Base-by-base conservation (phyloP, 2,329 filamentous ascomycete species). In the Aspergillus luchuensis region DNA sequence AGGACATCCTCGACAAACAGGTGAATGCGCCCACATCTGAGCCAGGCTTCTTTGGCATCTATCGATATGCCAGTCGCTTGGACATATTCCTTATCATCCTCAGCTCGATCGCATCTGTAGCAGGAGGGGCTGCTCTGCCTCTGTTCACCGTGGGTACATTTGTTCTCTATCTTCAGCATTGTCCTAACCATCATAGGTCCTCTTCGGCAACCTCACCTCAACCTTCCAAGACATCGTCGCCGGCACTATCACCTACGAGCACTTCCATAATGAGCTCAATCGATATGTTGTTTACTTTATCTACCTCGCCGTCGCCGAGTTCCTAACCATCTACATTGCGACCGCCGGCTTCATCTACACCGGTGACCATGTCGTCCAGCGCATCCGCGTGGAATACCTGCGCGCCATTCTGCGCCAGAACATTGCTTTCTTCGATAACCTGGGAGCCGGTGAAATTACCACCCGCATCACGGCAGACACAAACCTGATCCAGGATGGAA, bases 381-480 rank as follows among this genome's bases (percentile, higher is more conserved):
- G 91, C 79, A 90, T 92, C 68, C 86, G 92, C 59, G 85, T 90
- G 71, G 84, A 90, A 66, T 97, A 97, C 69, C 84, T 97, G 3
- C 84, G 87, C 64, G 91, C 90, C 63, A 92, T 91, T 71, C 81
- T 96, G 79, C 87, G 86, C 61, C 92, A 96, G 73, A 95, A 96
- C 73, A 92, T 96, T 72, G 91, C 87, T 43, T 96, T 91, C 77
- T 96, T 95, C 77, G 94, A 97, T 76, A 94, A 92, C 68, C 84
- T 96, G 4, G 92, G 92, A 52, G 89, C 91, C 39, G 92, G 93
- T 51, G 93, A 97, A 76, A 91, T 97, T 61, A 96, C 92, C 0
- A 96, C 92, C 0, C 87, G 92, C 62, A 96, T 97, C 68, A 97
- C 92, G 0, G 89, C 92, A 7, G 93, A 97, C 74, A 95, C 91